Evolutionary conservation across 495 filamentous ascomycete species (phyloP), one percentile per base, ranked within the genome.

Genomic region (Penicillium silybi): DNA sequence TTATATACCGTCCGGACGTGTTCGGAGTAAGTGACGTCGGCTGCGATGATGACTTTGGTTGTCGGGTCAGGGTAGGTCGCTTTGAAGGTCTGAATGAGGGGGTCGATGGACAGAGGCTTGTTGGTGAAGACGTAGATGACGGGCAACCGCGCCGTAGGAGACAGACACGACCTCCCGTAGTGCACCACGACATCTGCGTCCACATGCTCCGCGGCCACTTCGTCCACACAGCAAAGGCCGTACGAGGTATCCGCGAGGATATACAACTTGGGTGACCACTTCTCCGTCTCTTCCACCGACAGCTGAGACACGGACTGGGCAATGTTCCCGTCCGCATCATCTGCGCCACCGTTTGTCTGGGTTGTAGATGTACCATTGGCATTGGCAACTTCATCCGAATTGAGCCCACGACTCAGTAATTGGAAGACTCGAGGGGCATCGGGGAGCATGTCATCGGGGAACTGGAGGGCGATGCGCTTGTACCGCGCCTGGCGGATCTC

Each of bases 221-320:
- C 93, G 55, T 99, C 93, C 44, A 97, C 91, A 65, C 93, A 99
- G 72, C 93, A 99, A 4, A 92, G 82, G 40, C 93, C 92, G 69
- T 97, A 99, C 2, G 92, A 96, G 8, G 93, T 97, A 66, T 99
- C 93, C 27, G 87, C 93, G 35, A 99, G 78, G 53, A 99, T 95
- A 58, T 85, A 93, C 22, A 96, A 75, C 54, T 79, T 82, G 37
- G 77, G 74, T 20, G 75, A 61, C 25, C 53, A 51, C 10, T 61
- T 59, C 16, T 66, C 54, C 0, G 58, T 41, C 20, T 46, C 54
- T n/a, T 70, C 61, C 48, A 73, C 49, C 17, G 58, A 58, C n/a
- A 74, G 54, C 42, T 62, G 60, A 32, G 66, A 62, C 23, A 71
- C 62, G 15, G 57, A 61, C 6, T 68, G 56, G 2, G 59, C 50